Evolutionary conservation across 2,329 filamentous ascomycete genomes (phyloP).

Genomic region (Aspergillus clavatus): DNA sequence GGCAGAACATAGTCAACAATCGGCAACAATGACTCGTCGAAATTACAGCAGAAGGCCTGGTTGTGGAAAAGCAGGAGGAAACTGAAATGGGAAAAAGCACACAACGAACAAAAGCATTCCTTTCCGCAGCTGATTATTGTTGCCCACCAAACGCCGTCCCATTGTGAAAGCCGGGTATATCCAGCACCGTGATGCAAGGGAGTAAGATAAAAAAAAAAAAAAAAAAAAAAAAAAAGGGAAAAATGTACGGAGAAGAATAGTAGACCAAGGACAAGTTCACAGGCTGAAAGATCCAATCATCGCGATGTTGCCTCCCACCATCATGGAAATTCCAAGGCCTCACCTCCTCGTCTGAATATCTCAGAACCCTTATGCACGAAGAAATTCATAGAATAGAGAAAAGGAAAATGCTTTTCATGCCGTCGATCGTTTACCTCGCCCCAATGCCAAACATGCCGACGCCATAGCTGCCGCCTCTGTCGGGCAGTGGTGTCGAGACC

Average conservation of each 20-base stretch:
- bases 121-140: conserved; percentile 17
- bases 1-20: too few relatives aligned
- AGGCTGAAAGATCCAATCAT: conserved; percentile 2
- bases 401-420: conserved; percentile 21
- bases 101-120: conserved; percentile 6
- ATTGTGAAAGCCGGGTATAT: conserved; percentile 46
- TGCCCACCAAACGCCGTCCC: conserved; percentile 35
- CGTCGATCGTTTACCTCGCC: conserved; percentile 33
- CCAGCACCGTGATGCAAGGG: conserved; percentile 46
- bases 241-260: conserved; percentile 34
- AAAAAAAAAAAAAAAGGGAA: conserved; percentile 38
- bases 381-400: conserved; percentile 13
- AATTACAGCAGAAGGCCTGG: background rate
- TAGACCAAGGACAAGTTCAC: conserved; percentile 15
- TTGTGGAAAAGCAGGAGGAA: background rate
- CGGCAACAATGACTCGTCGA: background rate
- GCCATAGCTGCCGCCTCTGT: conserved; percentile 40
- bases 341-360: conserved; percentile 15
- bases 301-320: conserved; percentile 1
- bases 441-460: conserved; percentile 45
- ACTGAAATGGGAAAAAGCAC: conserved; percentile 12
- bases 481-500: conserved; percentile 35
- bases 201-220: too few relatives aligned
- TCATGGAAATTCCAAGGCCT: conserved; percentile 3
- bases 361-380: conserved; percentile 20